Conservation (phyloP, 2,329 filamentous ascomycete species). For the Colletotrichum tabaci region DNA sequence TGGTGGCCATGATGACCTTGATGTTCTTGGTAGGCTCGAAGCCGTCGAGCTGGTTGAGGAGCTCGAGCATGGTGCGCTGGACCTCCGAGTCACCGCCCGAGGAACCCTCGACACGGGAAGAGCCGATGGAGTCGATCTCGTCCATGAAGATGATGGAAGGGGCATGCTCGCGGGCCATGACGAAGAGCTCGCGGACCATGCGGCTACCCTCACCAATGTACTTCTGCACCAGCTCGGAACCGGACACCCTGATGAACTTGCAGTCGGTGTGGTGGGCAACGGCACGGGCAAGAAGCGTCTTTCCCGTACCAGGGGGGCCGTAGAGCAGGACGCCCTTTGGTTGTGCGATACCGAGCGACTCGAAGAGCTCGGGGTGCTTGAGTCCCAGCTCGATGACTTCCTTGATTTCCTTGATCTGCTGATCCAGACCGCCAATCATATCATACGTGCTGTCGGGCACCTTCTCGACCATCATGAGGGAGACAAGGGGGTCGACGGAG, state of each 20-base stretch:
- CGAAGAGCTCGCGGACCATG: conserved; percentile 99
- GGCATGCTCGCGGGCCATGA: conserved; percentile 98
- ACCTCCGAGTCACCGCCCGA: conserved; percentile 98
- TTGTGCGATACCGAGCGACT: conserved; percentile 98
- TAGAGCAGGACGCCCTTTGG: conserved; percentile 98
- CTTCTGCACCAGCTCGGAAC: conserved; percentile 97
- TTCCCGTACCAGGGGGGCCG: conserved; percentile 95
- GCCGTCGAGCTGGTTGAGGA: conserved; percentile 97
- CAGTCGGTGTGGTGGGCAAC: conserved; percentile 99
- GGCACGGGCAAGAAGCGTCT: conserved; percentile 93
- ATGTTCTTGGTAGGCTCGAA: conserved; percentile 99
- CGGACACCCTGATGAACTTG: conserved; percentile 98
- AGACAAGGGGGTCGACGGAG: conserved; percentile 97
- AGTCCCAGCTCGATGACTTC: conserved; percentile 99
- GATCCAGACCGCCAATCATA: conserved; percentile 99
- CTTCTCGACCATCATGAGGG: conserved; percentile 99
- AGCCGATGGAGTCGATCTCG: conserved; percentile 99
- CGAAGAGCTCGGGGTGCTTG: conserved; percentile 98
- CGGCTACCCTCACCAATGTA: conserved; percentile 98
- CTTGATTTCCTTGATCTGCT: conserved; percentile 99
- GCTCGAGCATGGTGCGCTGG: conserved; percentile 97
- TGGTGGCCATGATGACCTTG: conserved; percentile 99
- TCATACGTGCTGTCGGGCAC: conserved; percentile 99
- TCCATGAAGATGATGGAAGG: conserved; percentile 99
- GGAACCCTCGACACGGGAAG: conserved; percentile 94